Conservation (phyloP, 148 eudicot species). For the Talinum fruticosum region DNA sequence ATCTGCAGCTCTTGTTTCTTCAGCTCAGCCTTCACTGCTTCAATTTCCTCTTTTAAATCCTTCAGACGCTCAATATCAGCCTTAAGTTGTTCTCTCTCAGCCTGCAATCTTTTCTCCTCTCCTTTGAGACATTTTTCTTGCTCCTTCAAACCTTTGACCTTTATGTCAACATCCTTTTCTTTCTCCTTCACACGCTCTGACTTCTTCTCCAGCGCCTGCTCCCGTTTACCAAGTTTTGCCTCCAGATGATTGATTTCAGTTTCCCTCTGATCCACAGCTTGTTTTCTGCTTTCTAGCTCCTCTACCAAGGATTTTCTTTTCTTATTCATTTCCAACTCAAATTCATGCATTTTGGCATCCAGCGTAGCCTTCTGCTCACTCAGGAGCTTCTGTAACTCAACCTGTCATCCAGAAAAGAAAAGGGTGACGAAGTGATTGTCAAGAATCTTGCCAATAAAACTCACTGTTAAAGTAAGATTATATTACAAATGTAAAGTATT, state of each 20-base stretch:
- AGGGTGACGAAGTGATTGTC: constrained; percentile 14
- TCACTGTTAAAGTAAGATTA: background rate
- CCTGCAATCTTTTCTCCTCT: background rate
- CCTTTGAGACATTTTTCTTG: constrained; percentile 54
- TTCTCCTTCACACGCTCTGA: constrained; percentile 73
- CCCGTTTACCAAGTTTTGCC: constrained; percentile 59
- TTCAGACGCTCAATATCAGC: constrained; percentile 49
- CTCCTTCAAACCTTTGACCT: constrained; percentile 52
- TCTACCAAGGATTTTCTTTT: constrained; percentile 52
- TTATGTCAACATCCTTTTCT: constrained; percentile 61
- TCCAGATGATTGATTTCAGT: constrained; percentile 58
- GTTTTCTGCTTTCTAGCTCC: constrained; percentile 44
- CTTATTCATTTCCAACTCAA: constrained; percentile 63
- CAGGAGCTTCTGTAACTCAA: constrained; percentile 64
- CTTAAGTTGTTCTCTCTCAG: constrained; percentile 42
- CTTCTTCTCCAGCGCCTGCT: constrained; percentile 58
- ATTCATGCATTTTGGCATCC: constrained; percentile 48
- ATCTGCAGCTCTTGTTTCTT: constrained; percentile 46
- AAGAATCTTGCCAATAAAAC: background rate
- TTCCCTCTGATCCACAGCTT: constrained; percentile 47
- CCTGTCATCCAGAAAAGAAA: constrained; percentile 37
- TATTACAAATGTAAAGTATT: background rate
- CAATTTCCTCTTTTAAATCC: constrained; percentile 50
- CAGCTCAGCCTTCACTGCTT: constrained; percentile 41
- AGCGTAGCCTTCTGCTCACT: constrained; percentile 56